Conservation (phyloP, 257 asterid genomes). For the Solanum gracilifrons region DNA sequence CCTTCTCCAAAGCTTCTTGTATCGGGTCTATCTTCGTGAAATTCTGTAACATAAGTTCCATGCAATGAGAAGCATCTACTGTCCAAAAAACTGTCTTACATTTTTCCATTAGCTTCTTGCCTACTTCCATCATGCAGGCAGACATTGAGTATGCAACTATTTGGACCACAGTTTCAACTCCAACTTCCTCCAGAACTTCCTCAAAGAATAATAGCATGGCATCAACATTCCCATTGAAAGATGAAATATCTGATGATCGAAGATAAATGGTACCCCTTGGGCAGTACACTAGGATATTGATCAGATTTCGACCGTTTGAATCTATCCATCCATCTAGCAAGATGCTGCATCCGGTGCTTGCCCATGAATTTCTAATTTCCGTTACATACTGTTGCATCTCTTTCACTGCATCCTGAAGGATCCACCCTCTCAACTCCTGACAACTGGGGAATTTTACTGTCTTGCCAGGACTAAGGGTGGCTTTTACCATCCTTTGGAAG, state of each 20-base stretch:
- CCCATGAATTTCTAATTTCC: conserved; percentile 34
- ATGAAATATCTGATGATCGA: conserved; percentile 30
- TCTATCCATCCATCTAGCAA: conserved; percentile 58
- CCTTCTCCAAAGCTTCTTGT: conserved; percentile 24
- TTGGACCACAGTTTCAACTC: conserved; percentile 41
- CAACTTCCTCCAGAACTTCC: conserved; percentile 28
- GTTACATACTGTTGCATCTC: conserved; percentile 28
- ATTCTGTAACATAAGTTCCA: conserved; percentile 50
- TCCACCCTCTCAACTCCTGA: conserved; percentile 49
- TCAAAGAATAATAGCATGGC: conserved; percentile 24
- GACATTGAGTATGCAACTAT: conserved; percentile 37
- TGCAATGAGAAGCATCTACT: conserved; percentile 43
- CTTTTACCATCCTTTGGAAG: conserved; percentile 30
- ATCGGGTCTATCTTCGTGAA: conserved; percentile 11
- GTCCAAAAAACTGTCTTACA: conserved; percentile 43
- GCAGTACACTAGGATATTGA: conserved; percentile 37
- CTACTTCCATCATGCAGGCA: conserved; percentile 32
- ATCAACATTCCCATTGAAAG: conserved; percentile 7
- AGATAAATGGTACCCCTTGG: conserved; percentile 49
- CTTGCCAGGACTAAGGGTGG: conserved; percentile 5
- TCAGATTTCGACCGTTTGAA: conserved; percentile 20
- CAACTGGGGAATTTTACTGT: conserved; percentile 19
- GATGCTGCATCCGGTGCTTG: conserved; percentile 48
- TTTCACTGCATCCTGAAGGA: conserved; percentile 21
- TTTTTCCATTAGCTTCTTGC: conserved; percentile 26